A percentile compares a stretch with the other conserved stretches of the same genome.
phyloP scores from a whole-genome alignment of 164 flowering plant species.

The Amborella trichopoda region DNA sequence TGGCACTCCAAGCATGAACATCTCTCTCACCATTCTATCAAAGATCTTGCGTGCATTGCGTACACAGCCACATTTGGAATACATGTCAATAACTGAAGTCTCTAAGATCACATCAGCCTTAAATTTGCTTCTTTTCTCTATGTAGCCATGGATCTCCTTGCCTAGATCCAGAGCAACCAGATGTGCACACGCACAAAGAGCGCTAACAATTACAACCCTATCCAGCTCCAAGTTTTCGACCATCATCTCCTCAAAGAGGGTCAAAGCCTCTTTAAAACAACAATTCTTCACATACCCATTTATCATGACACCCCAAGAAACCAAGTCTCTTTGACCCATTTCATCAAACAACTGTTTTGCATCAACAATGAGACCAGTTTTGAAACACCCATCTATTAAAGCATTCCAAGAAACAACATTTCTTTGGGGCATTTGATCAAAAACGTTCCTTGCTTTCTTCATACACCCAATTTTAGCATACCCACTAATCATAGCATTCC shows the following conservation, averaged over 20 bases:
- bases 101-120: constrained; percentile 19
- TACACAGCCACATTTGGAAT: constrained; percentile 45
- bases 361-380: constrained; percentile 30
- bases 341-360: constrained; percentile 43
- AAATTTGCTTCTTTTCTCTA: constrained; percentile 10
- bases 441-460: constrained; percentile 24
- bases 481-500: constrained; percentile 15
- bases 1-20: constrained; percentile 42
- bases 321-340: constrained; percentile 42
- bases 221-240: constrained; percentile 28
- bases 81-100: constrained; percentile 55
- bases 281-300: constrained; percentile 53
- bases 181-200: constrained; percentile 56
- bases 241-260: constrained; percentile 46
- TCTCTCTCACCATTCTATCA: constrained; percentile 27
- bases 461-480: constrained; percentile 20
- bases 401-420: constrained; percentile 43
- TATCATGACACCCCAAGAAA: constrained; percentile 60
- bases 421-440: constrained; percentile 29
- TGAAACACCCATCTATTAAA: constrained; percentile 44
- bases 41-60: constrained; percentile 31
- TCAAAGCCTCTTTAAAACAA: constrained; percentile 47
- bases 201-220: constrained; percentile 35
- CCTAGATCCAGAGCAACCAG: constrained; percentile 51
- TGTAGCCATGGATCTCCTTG: constrained; percentile 37